Evolutionary conservation across 176 grass and related monocot genomes (phyloP).

Genomic region (Areca catechu): DNA sequence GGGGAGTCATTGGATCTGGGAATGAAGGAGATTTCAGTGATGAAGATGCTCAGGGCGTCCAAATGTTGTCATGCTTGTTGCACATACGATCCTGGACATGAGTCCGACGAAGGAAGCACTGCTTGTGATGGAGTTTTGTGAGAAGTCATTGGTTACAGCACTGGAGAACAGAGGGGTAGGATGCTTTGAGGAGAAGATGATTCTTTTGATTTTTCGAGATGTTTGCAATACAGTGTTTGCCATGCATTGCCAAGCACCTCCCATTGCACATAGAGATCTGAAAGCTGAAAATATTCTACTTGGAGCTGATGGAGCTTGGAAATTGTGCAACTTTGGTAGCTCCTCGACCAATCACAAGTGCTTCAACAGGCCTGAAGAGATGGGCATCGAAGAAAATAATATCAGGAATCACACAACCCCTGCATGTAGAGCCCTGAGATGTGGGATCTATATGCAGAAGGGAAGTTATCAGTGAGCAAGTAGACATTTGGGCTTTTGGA

Average conservation of each 20-base stretch:
- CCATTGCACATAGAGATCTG: too few relatives aligned
- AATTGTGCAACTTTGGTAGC: slow-evolving; percentile 95
- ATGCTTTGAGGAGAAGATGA: slow-evolving; percentile 57
- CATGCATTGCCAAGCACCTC: slow-evolving; percentile 73
- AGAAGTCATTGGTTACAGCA: slow-evolving; percentile 49
- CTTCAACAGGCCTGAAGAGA: slow-evolving; percentile 88
- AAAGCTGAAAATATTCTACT: slow-evolving; percentile 98
- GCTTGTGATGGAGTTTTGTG: slow-evolving; percentile 82
- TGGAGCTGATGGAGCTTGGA: slow-evolving; percentile 64
- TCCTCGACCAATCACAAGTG: slow-evolving; percentile 82
- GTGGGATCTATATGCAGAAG: slow-evolving; percentile 97
- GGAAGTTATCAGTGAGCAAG: slow-evolving; percentile 91
- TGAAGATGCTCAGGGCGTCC: too few relatives aligned
- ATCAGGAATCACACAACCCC: slow-evolving; percentile 96
- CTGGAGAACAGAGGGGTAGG: slow-evolving; percentile 43
- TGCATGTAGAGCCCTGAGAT: slow-evolving; percentile 96
- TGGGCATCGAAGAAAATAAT: slow-evolving; percentile 95
- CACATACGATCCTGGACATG: too few relatives aligned
- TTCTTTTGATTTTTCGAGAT: slow-evolving; percentile 65
- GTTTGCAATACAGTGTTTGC: slow-evolving; percentile 81
- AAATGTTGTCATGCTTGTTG: too few relatives aligned
- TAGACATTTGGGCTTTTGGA: slow-evolving; percentile 98
- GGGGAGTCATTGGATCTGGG: too few relatives aligned
- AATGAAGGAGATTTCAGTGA: too few relatives aligned
- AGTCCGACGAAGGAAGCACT: slow-evolving; percentile 54